Evolutionary conservation across 768 basidiomycete species (phyloP), one percentile per base, ranked within the genome.

Genomic region (Coprinellus micaceus): DNA sequence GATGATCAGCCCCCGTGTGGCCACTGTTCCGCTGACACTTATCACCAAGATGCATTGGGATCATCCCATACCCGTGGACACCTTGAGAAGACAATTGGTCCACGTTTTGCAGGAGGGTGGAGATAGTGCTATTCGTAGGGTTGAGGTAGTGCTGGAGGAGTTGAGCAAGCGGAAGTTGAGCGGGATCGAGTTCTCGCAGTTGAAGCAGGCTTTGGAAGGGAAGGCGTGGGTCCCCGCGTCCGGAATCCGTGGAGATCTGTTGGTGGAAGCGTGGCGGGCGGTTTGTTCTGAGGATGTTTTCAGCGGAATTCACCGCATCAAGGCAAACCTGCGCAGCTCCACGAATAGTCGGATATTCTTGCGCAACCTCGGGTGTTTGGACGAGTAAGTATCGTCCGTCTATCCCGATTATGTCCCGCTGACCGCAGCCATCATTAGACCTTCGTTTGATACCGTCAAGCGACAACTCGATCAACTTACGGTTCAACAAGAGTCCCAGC

Each of bases 21-120:
- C 70, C 13, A 56, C 46, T 6, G 53, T 74, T 13, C 66, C 71
- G 1, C 39, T 60, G 2, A 66, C 71, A 0, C 57, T 80, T 24
- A 67, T 63, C 11, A 53, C 48, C 1, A 64, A 65, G 2, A 64
- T 81, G 26, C 67, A 70, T 1, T 82, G 81, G 80, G 64, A 76
- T 52, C 49, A 69, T 30, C 69, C 69, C 0, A 47, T 80, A 33
- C 47, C 71, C 0, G 56, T 70, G 17, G 46, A 55, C 2, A 57
- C 74, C 11, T 22, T 80, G 17, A 56, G 63, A 3, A 39, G 67
- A 26, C 79, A 81, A 54, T 63, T 80, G 10, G 52, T 59, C 11
- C 52, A 48, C 0, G 59, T 68, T 2, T 56, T 74, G 26, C 58
- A 64, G 5, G 24, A 28, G 7, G 11, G 29, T 13, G 47, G 30